phyloP scores from a whole-genome alignment of 2,329 filamentous ascomycete genomes.

The Herpomyces periplanetae region DNA sequence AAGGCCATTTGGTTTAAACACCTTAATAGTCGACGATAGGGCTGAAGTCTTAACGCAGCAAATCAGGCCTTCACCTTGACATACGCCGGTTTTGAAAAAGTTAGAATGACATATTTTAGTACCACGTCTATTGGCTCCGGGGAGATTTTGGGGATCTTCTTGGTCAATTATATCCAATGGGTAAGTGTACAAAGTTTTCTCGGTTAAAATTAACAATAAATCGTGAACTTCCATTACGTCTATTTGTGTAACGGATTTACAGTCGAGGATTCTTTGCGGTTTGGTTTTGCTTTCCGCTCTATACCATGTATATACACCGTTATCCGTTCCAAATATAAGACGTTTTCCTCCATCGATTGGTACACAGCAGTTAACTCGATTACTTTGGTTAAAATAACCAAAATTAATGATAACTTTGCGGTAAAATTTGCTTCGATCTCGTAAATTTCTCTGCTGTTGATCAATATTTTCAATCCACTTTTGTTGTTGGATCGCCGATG shows the following conservation, averaged over 20 bases:
- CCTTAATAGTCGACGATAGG: constrained; percentile 80
- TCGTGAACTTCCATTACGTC: constrained; percentile 87
- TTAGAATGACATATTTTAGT: constrained; percentile 95
- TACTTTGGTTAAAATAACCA: constrained; percentile 56
- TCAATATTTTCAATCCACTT: constrained; percentile 96
- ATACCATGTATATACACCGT: constrained; percentile 64
- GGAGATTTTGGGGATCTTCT: constrained; percentile 28
- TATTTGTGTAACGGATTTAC: constrained; percentile 57
- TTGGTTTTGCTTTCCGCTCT: constrained; percentile 33
- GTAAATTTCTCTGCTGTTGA: constrained; percentile 45
- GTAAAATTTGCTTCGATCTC: constrained; percentile 30
- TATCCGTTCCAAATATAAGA: constrained; percentile 70
- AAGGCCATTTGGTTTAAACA: constrained; percentile 94
- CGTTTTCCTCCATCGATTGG: constrained; percentile 86
- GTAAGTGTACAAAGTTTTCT: constrained; percentile 72
- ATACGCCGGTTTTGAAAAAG: constrained; percentile 93
- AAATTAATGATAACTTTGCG: constrained; percentile 29
- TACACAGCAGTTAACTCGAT: constrained; percentile 72
- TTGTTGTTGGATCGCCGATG: constrained; percentile 44
- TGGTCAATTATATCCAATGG: constrained; percentile 50
- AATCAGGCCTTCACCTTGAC: constrained; percentile 63
- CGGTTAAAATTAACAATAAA: constrained; percentile 54
- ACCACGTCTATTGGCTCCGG: constrained; percentile 36
- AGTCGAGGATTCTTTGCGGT: constrained; percentile 51
- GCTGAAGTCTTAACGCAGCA: constrained; percentile 85